Conservation (phyloP, 176 grass and related monocot genomes). For the Zea luxurians region DNA sequence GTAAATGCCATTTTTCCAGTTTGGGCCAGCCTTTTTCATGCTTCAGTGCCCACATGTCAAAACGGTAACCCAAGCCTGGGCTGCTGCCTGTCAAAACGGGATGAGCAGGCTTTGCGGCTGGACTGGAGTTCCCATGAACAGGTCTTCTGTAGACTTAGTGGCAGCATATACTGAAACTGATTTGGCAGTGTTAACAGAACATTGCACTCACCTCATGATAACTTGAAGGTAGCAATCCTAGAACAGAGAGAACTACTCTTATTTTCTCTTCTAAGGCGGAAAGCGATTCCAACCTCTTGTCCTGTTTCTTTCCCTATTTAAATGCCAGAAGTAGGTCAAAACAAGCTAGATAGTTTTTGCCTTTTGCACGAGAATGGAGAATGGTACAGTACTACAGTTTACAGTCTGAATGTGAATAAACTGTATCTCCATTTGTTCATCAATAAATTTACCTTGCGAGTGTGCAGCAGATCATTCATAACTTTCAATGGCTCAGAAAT, state of each 20-base stretch:
- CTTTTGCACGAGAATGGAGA: not conserved
- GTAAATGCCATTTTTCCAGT: not conserved
- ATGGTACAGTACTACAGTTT: not conserved
- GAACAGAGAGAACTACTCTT: slow-evolving; percentile 54
- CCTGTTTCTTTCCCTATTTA: slow-evolving; percentile 77
- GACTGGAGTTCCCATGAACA: not conserved
- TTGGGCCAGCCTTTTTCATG: not conserved
- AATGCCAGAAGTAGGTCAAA: slow-evolving; percentile 3
- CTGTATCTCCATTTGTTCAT: slow-evolving; percentile 7
- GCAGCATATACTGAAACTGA: not conserved
- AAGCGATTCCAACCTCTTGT: slow-evolving; percentile 65
- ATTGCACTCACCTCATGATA: slow-evolving; percentile 57
- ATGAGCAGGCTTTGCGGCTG: not conserved
- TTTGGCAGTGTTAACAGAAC: not conserved
- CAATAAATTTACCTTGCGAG: slow-evolving; percentile 67
- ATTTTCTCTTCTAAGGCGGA: slow-evolving; percentile 64
- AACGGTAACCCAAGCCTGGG: not conserved
- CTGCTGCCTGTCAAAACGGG: not conserved
- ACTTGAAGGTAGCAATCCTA: slow-evolving; percentile 72
- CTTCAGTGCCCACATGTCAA: slow-evolving; percentile 1
- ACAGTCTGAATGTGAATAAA: not conserved
- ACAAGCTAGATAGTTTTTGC: slow-evolving; percentile 22
- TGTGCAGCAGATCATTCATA: slow-evolving; percentile 84
- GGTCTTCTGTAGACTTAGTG: not conserved
- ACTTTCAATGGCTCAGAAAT: slow-evolving; percentile 82